A percentile compares a stretch with the other conserved stretches of the same genome.
Evolutionary conservation across 257 asterid genomes (phyloP).

Genomic region (Craterostigma plantagineum): DNA sequence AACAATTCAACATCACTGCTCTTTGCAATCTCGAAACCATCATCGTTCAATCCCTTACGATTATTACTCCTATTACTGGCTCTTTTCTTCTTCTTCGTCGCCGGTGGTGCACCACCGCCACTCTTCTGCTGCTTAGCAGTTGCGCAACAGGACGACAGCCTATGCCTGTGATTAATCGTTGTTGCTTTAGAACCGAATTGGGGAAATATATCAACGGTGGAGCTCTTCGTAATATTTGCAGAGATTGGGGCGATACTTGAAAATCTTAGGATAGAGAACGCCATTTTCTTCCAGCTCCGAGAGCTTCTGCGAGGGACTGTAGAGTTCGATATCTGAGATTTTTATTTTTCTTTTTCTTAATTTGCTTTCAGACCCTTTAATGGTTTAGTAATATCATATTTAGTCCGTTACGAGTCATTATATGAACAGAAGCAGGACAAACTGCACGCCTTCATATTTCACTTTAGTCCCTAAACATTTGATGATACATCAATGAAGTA

Average conservation of each 20-base stretch:
- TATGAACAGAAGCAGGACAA: too few species aligned
- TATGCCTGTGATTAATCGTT: slow-evolving; percentile 12
- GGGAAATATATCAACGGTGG: slow-evolving; percentile 9
- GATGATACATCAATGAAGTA: too few species aligned
- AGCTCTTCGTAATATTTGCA: slow-evolving; percentile 3
- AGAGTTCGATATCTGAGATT: too few species aligned
- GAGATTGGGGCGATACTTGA: slow-evolving; percentile 14
- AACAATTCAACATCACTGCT: slow-evolving; percentile 19
- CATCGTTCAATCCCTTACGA: slow-evolving; percentile 12
- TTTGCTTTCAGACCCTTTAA: too few species aligned
- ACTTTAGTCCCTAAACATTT: too few species aligned
- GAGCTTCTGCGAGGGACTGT: too few species aligned
- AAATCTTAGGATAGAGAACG: slow-evolving; percentile 18
- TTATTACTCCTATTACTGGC: slow-evolving; percentile 16
- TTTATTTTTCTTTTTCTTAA: too few species aligned
- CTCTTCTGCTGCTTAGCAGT: slow-evolving; percentile 44
- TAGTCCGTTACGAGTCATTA: too few species aligned
- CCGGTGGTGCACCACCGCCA: slow-evolving; percentile 7
- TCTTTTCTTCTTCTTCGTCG: slow-evolving; percentile 26
- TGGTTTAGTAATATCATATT: too few species aligned
- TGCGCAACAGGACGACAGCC: slow-evolving; percentile 20
- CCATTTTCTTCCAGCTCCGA: slow-evolving; percentile 13
- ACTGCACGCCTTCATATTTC: too few species aligned
- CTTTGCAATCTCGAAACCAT: slow-evolving; percentile 32
- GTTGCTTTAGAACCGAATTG: slow-evolving; percentile 7